Base-by-base conservation (phyloP, 805 yeast species). In the Yarrowia porcina region DNA sequence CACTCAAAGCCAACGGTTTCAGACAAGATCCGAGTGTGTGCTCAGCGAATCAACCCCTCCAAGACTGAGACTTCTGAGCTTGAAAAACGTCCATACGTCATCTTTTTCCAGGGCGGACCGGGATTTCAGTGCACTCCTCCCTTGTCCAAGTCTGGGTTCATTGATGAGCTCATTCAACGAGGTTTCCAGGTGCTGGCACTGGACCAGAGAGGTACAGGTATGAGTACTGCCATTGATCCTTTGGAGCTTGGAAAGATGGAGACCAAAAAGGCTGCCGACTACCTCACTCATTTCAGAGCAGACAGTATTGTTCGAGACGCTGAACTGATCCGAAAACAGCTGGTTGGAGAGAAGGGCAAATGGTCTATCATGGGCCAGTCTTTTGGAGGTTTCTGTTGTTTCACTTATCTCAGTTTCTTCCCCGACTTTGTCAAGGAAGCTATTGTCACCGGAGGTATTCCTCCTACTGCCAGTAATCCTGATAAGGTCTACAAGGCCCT, bases 151-250 rank as follows among this genome's bases (percentile, higher is more conserved):
- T 67, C 75, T 0, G 77, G 79, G 1, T 69, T 68, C 52, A 72
- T 77, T n/a, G 76, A 79, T 47, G 74, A 70, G 30, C 69, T 80
- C 50, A 38, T 80, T 10, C 78, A 76, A 13, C 71, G 72, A 38
- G 83, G 80, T 2, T 79, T 74, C 66, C 77, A 77, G 68, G 71
- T 81, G 7, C 70, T 83, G 13, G 78, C 75, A 41, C 71, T 82
- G 52, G 88, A 83, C 72, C 87, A 83, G 69, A 71, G 87, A 68
- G 88, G 87, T n/a, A 83, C 87, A 0, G 88, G 87, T 0, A 69
- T 80, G 25, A 79, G 84, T 50, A 73, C 80, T 3, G 79, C 83
- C 0, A 68, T 84, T 18, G 82, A 81, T 49, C 69, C 72, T 1
- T 68, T 36, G 3, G 65, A 66, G 27, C 27, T 67, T 27, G 63